These are phyloP conservation scores for Cladophialophora immunda DNA, from an alignment of 2,329 filamentous ascomycete species.

Conservation along the genomic window DNA sequence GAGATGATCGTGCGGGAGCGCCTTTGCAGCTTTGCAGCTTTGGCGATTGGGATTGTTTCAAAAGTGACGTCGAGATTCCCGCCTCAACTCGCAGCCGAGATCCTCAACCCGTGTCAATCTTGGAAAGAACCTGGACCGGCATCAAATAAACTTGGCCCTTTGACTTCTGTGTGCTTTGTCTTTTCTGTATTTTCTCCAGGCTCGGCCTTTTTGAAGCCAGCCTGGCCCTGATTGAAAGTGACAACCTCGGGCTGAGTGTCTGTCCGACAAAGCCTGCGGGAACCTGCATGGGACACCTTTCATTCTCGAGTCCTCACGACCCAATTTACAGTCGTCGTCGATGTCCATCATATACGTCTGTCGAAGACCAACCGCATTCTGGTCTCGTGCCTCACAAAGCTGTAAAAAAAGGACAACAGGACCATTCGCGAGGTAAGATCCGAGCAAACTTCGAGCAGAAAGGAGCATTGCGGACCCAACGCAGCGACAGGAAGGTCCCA, in stretches of 20 bases:
- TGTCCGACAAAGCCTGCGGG: slow-evolving; percentile 15
- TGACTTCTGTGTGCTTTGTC: neutral
- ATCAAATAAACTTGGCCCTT: neutral
- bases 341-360: neutral
- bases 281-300: slow-evolving; percentile 17
- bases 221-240: slow-evolving; percentile 2
- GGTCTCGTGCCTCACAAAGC: neutral
- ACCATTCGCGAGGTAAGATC: neutral
- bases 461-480: neutral
- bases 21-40: neutral
- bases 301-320: slow-evolving; percentile 16
- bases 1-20: neutral
- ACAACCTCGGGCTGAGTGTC: slow-evolving; percentile 7
- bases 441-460: neutral
- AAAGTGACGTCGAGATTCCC: slow-evolving; percentile 17
- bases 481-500: neutral
- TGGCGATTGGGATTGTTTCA: slow-evolving; percentile 24
- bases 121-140: neutral
- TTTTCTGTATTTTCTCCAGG: neutral
- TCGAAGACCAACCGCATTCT: neutral
- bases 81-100: slow-evolving; percentile 6
- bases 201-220: slow-evolving; percentile 3
- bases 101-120: neutral
- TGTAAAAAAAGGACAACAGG: neutral
- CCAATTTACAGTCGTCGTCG: neutral